Evolutionary conservation across 2,329 filamentous ascomycete genomes (phyloP), one percentile per base, ranked within the genome.

Genomic region (Apiospora arundinis): DNA sequence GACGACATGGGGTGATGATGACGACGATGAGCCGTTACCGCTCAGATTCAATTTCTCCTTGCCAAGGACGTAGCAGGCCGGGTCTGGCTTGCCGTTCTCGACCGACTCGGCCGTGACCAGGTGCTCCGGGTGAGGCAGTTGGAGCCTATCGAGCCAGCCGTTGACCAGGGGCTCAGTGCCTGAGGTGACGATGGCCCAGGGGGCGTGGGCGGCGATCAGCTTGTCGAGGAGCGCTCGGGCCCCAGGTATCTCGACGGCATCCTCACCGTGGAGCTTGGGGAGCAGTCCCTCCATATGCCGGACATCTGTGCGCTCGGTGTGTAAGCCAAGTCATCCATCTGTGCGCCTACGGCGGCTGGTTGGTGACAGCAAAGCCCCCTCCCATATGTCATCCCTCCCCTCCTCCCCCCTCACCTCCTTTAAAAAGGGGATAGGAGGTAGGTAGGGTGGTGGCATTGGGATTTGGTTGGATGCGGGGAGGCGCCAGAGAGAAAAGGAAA

Each of bases 181-280:
- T 0, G 92, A 94, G 0, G 91, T 92, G 71, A 95, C 95, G 76
- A 98, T 97, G 68, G 94, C 93, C 96, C 95, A 98, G 70, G 91
- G 92, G 4, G 89, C 89, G 56, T 84, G 82, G 69, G 84, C 84
- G 48, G 85, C 81, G 73, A 92, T 92, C 56, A 98, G 87, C 44
- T 85, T 81, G 73, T 89, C 85, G 68, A 97, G 88, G 70, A 97
- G 87, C 42, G 85, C 80, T 73, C 95, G 90, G 8, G 93, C 92
- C 16, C 95, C 96, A 0, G 94, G 94, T 74, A 98, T 94, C 81
- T 97, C 95, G 72, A 91, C 86, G 49, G 94, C 95, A 80, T 95
- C 92, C 52, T 87, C 82, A 70, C 94, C 94, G 83, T 93, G 94
- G 69, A 92, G 86, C 78, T 90, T 88, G 3, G 95, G 95, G 48